These are phyloP conservation scores for Blastocrithidia nonstop DNA, from an alignment of 208 protist genomes.

Conservation along the genomic window DNA sequence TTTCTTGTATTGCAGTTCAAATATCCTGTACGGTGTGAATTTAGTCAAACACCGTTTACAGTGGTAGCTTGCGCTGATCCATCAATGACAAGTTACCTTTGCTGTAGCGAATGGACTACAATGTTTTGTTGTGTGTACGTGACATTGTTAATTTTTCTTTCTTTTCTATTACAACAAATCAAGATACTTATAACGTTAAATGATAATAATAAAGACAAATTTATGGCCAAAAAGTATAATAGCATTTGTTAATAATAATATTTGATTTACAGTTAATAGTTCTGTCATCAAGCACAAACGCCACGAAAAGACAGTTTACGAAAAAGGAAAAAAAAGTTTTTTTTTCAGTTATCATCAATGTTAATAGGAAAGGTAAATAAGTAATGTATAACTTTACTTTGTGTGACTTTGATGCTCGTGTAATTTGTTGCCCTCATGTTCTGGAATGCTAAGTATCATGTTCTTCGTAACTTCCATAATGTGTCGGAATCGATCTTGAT, in stretches of 20 bases:
- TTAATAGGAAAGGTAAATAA: no score
- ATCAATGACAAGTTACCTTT: constrained; percentile 42
- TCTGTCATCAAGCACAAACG: no score
- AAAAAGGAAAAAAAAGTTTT: no score
- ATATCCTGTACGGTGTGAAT: constrained; percentile 73
- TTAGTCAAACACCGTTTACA: constrained; percentile 67
- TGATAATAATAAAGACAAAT: background rate
- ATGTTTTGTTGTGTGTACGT: constrained; percentile 5
- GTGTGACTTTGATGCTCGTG: no score
- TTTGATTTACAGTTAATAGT: no score
- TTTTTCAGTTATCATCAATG: no score
- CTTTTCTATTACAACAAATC: background rate
- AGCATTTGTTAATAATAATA: background rate
- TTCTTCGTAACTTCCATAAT: constrained; percentile 76
- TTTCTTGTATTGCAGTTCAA: constrained; percentile 82
- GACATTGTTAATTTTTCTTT: background rate
- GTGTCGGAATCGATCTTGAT: constrained; percentile 89
- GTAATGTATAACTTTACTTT: no score
- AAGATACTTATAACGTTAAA: background rate
- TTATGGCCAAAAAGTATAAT: background rate
- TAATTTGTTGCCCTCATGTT: constrained; percentile 20
- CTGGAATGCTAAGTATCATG: constrained; percentile 47
- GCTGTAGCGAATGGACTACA: constrained; percentile 76
- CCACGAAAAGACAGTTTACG: no score
- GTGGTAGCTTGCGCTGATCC: constrained; percentile 73